A percentile compares a stretch with the other conserved stretches of the same genome.
Conservation (phyloP, 129 eudicot species). For the Silybum marianum region DNA sequence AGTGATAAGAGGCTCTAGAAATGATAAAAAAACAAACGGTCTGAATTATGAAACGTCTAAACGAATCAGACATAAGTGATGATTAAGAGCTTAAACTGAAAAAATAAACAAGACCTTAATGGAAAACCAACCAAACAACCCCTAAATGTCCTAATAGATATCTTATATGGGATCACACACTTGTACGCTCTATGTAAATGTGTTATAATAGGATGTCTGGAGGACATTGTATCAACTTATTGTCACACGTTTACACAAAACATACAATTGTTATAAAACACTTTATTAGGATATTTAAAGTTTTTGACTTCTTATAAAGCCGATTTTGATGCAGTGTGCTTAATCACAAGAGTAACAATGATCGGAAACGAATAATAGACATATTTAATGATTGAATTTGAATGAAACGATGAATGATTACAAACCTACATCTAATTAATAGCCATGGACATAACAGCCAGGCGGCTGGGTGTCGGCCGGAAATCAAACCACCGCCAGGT, state of each 20-base stretch:
- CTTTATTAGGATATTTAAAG: no score
- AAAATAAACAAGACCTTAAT: no score
- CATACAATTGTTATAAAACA: no score
- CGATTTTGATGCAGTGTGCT: background rate
- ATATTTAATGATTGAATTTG: background rate
- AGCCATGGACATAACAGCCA: constrained; percentile 60
- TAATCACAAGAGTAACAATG: constrained; percentile 11
- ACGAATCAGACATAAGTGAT: no score
- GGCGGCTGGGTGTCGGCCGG: constrained; percentile 72
- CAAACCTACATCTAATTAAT: constrained; percentile 12
- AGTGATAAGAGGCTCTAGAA: no score
- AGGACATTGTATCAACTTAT: background rate
- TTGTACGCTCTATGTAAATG: background rate
- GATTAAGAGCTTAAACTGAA: no score
- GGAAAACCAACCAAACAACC: no score
- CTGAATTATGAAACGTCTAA: no score
- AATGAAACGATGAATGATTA: background rate
- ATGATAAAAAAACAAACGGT: no score
- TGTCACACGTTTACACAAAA: no score
- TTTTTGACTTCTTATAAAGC: background rate
- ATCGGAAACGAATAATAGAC: background rate
- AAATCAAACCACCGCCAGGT: constrained; percentile 69
- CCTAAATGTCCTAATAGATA: background rate
- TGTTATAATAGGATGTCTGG: background rate
- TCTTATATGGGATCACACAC: background rate